Evolutionary conservation across 2,329 filamentous ascomycete species (phyloP), one percentile per base, ranked within the genome.

Genomic region (Stagonosporopsis tanaceti): DNA sequence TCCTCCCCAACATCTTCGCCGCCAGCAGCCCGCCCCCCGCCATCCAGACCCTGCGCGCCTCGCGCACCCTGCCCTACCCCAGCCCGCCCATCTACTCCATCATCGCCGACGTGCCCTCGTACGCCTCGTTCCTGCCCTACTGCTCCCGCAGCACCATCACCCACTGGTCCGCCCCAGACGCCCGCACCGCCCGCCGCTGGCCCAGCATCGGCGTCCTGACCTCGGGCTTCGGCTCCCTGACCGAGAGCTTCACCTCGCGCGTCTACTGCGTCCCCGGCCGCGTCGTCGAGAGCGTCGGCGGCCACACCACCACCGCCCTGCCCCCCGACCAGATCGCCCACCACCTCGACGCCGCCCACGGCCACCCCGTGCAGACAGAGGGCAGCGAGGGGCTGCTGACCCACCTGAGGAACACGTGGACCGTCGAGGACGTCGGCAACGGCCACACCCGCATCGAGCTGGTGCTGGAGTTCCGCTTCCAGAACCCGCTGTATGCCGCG

Each of bases 101-200:
- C 52, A 93, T 99, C 76, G 88, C 93, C 78, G 92, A 97, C 77
- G 88, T 99, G 63, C 86, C 92, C 76, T 66, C 62, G 62, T 99
- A 99, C 85, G 81, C 84, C 35, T 76, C 82, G 64, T 99, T 98
- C 82, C 86, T 99, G n/a, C 95, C 95, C 11, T 97, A 96, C 84
- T 96, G 94, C 79, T 85, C 86, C 40, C 82, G 82, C 42, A 93
- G 91, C 35, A 84, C 82, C 59, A 92, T 98, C 38, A 97, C 92
- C 1, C 82, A 83, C 57, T 92, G 89, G 85, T 89, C 91, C 6
- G 51, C 74, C 12, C 81, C 85, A 8, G 81, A 85, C 69, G 59
- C 78, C 58, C 6, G 58, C 42, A 68, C 81, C 48, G 78, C 78
- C 27, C 82, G 81, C 39, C 78, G 77, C 40, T 91, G 86, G 82